A percentile compares a stretch with the other conserved stretches of the same genome.
phyloP scores from a whole-genome alignment of 176 grass and related monocot genomes.

The Melocanna baccifera region DNA sequence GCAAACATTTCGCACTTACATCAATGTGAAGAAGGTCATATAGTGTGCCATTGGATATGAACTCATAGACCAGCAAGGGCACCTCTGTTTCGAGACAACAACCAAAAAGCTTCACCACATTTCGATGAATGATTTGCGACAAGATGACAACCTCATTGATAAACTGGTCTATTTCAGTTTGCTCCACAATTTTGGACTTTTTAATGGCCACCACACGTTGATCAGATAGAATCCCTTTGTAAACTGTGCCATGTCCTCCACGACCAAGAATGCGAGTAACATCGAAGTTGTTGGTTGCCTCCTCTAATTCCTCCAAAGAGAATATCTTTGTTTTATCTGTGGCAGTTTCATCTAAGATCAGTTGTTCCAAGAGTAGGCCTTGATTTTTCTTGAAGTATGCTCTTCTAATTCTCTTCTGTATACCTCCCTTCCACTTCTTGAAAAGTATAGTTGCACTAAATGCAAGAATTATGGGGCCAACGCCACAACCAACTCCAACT shows the following conservation, averaged over 20 bases:
- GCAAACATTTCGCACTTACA: background rate
- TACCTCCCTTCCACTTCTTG: conserved; percentile 12
- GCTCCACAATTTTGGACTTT: conserved; percentile 31
- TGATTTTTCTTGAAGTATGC: background rate
- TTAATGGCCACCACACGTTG: no score
- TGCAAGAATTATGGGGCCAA: background rate
- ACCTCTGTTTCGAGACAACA: conserved; percentile 42
- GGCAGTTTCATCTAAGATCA: no score
- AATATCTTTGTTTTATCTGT: no score
- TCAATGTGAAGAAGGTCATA: conserved; percentile 1
- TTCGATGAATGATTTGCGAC: conserved; percentile 48
- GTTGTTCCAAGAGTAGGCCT: no score
- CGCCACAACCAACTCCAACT: conserved; percentile 1
- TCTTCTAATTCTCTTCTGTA: background rate
- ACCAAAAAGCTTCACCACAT: conserved; percentile 1
- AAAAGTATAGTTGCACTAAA: background rate
- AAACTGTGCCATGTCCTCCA: no score
- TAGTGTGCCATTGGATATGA: conserved; percentile 39
- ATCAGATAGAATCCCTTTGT: no score
- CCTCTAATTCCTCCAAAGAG: no score
- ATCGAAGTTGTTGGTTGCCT: no score
- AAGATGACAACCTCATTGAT: conserved; percentile 57
- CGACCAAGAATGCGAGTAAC: no score
- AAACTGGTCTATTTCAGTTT: conserved; percentile 46
- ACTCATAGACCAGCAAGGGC: conserved; percentile 40